Base-by-base conservation (phyloP, 2,329 filamentous ascomycete genomes). In the Alternaria postmessia region DNA sequence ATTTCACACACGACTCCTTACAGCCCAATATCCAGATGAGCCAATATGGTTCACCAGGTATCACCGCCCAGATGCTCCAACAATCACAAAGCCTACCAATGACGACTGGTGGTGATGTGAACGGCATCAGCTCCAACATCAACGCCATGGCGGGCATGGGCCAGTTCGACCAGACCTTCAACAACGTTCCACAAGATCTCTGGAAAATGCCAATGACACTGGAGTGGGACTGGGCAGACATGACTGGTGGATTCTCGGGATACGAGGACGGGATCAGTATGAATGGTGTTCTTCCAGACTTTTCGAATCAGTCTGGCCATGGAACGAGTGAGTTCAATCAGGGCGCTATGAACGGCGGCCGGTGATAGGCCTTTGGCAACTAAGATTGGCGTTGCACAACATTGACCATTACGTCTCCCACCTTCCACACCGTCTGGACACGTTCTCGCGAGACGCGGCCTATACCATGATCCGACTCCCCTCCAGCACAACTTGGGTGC, bases 151-250 rank as follows among this genome's bases (percentile, higher is more conserved):
- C 69, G 12, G 52, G 38, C 16, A 75, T 79, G 70, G 73, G 73
- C 18, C 75, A 83, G 18, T 93, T 94, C 73, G 90, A 94, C 71
- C 91, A 96, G 67, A 94, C 94, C 0, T 90, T 97, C 71, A 73
- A 73, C 65, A 76, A 69, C 41, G 88, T 98, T 22, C 94, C 95
- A 5, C 93, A 94, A 70, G 95, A 98, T 79, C 80, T 98, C 26
- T 99, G 95, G 88, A 91, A 94, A 77, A 89, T 98, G 87, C 94
- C 94, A 1, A 96, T 97, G 89, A 96, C 92, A 3, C 85, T 98
- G 22, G 94, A 98, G 75, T 97, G 94, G 93, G 93, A 91, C 66
- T 91, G 89, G 89, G 87, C 81, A 3, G 83, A 85, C 51, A 80
- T 82, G 78, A 78, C 77, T 5, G 69, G 75, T 7, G 69, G 76